These are phyloP conservation scores for Arabidopsis hybrid DNA, from an alignment of 441 rosid genomes.

Conservation along the genomic window DNA sequence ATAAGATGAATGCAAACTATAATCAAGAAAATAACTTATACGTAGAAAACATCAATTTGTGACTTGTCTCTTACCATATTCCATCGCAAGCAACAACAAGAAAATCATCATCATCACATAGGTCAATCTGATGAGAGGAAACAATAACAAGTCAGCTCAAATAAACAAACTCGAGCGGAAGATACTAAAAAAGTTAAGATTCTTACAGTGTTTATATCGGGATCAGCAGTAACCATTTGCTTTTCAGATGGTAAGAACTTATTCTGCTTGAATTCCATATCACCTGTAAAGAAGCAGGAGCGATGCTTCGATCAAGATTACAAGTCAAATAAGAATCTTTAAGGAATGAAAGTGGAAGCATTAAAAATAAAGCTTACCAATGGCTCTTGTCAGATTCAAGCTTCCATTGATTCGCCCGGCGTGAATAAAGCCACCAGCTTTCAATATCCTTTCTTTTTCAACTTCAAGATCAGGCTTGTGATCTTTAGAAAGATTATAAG, in stretches of 20 bases:
- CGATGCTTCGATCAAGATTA: background rate
- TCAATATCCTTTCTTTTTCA: constrained; percentile 91
- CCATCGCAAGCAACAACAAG: constrained; percentile 96
- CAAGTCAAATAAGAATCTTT: background rate
- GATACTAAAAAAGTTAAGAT: background rate
- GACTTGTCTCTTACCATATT: constrained; percentile 54
- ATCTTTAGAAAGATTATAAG: constrained; percentile 88
- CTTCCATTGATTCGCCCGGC: constrained; percentile 98
- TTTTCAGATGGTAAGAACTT: constrained; percentile 75
- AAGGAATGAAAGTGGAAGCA: background rate
- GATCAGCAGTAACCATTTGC: constrained; percentile 88
- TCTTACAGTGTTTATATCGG: constrained; percentile 80
- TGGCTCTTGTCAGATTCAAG: constrained; percentile 95
- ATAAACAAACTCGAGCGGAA: background rate
- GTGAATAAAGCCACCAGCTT: constrained; percentile 98
- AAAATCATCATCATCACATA: constrained; percentile 91
- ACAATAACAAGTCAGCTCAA: constrained; percentile 18
- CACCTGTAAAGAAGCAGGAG: constrained; percentile 61
- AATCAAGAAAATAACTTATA: constrained; percentile 38
- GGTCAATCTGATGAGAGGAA: constrained; percentile 69
- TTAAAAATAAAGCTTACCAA: constrained; percentile 54
- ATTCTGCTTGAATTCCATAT: constrained; percentile 92
- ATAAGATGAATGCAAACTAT: constrained; percentile 11
- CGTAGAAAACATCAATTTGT: constrained; percentile 7
- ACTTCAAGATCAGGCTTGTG: constrained; percentile 97